Percentiles rank a stretch among this genome's conserved stretches.
These are phyloP conservation scores for Eimeria necatrix DNA, from an alignment of 169 alveolate species.

Conservation along the genomic window DNA sequence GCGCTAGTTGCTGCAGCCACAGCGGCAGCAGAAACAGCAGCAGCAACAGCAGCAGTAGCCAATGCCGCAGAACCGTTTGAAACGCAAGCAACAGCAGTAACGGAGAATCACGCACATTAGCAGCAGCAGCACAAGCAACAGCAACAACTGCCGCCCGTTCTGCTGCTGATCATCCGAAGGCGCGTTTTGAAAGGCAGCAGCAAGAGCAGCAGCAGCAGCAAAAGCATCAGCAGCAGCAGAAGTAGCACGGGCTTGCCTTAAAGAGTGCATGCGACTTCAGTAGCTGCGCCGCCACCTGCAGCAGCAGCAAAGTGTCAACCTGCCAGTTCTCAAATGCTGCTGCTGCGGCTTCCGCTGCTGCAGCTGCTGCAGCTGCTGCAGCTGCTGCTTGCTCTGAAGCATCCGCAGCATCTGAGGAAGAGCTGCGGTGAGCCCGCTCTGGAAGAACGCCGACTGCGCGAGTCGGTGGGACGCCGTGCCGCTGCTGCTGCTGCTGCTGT, in stretches of 20 bases:
- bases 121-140: background rate
- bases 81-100: conserved; percentile 8
- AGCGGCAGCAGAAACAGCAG: background rate
- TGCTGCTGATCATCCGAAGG: background rate
- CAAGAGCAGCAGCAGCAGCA: background rate
- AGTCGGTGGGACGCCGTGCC: background rate
- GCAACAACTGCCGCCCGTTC: background rate
- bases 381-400: background rate
- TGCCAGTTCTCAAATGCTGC: conserved; percentile 26
- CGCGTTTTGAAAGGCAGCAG: background rate
- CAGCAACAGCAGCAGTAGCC: conserved; percentile 14
- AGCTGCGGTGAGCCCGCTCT: background rate
- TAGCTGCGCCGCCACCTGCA: conserved; percentile 48
- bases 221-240: background rate
- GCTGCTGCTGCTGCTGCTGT: background rate
- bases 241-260: conserved; percentile 2
- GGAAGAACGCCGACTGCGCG: background rate
- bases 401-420: background rate
- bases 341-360: background rate
- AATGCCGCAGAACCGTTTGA: background rate
- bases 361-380: conserved; percentile 22
- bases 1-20: conserved; percentile 18
- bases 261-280: conserved; percentile 12
- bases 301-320: conserved; percentile 21
- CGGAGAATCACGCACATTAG: background rate